Conservation (phyloP, 192 early-diverging fungal genomes). For the Paraglomus occultum region DNA sequence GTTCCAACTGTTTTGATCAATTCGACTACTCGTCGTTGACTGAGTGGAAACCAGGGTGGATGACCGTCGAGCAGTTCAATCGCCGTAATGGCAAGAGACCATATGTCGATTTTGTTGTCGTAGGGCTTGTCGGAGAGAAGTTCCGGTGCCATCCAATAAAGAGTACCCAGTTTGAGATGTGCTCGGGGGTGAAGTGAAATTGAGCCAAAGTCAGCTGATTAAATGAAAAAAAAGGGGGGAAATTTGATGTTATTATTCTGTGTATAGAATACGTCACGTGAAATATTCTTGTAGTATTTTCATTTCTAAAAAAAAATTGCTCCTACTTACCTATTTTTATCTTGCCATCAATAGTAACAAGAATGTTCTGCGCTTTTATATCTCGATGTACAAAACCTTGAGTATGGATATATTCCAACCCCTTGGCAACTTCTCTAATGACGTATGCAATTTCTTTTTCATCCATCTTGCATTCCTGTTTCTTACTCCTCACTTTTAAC, state of each 20-base stretch:
- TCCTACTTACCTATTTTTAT: constrained; percentile 44
- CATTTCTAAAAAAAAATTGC: no score
- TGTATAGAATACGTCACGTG: not conserved
- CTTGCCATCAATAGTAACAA: constrained; percentile 41
- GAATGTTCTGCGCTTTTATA: constrained; percentile 48
- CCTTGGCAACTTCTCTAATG: constrained; percentile 39
- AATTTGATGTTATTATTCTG: not conserved
- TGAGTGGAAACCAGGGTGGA: constrained; percentile 43
- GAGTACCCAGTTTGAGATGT: constrained; percentile 22
- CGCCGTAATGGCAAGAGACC: constrained; percentile 49
- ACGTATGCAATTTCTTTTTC: constrained; percentile 43
- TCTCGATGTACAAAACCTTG: constrained; percentile 48
- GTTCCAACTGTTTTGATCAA: constrained; percentile 27
- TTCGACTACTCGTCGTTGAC: constrained; percentile 25
- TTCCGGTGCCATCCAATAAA: constrained; percentile 50
- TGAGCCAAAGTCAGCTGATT: constrained; percentile 27
- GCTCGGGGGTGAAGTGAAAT: constrained; percentile 16
- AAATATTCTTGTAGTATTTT: not conserved
- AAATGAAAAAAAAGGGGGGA: not conserved
- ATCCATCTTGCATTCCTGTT: constrained; percentile 25
- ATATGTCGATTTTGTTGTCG: constrained; percentile 49
- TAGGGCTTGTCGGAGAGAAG: constrained; percentile 46
- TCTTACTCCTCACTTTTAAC: constrained; percentile 11
- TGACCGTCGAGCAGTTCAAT: constrained; percentile 50
- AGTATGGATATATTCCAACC: constrained; percentile 39